phyloP scores from a whole-genome alignment of 2,329 filamentous ascomycete species.

The Emergomyces pasteurianus region DNA sequence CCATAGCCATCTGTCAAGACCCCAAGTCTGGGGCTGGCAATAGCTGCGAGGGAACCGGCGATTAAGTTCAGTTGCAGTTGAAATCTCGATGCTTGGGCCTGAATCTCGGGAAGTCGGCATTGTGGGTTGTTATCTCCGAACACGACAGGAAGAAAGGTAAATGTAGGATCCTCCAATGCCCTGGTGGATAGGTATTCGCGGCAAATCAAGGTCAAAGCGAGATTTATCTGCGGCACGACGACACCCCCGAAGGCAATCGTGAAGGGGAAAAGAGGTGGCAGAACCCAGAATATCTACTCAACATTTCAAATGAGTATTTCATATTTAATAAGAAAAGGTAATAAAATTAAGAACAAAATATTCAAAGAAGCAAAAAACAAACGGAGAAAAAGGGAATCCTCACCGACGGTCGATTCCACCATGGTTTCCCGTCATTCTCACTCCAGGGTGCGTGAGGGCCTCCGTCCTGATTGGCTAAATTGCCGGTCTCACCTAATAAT shows the following conservation, averaged over 20 bases:
- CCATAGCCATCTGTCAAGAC: slow-evolving; percentile 79
- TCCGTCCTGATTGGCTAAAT: neutral
- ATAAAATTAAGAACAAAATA: neutral
- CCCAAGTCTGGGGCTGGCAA: slow-evolving; percentile 73
- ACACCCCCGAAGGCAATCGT: slow-evolving; percentile 78
- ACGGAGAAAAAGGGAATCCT: slow-evolving; percentile 11
- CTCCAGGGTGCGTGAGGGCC: neutral
- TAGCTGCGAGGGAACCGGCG: slow-evolving; percentile 63
- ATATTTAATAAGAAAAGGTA: too few species aligned
- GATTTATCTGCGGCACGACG: slow-evolving; percentile 74
- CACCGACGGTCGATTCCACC: slow-evolving; percentile 42
- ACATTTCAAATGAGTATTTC: slow-evolving; percentile 1
- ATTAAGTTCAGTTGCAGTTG: slow-evolving; percentile 63
- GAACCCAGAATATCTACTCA: slow-evolving; percentile 63
- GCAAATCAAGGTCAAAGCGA: slow-evolving; percentile 77
- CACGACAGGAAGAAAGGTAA: slow-evolving; percentile 51
- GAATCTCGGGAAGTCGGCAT: slow-evolving; percentile 69
- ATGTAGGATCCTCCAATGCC: slow-evolving; percentile 45
- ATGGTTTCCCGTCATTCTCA: slow-evolving; percentile 28
- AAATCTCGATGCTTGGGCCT: slow-evolving; percentile 65
- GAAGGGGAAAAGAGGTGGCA: slow-evolving; percentile 69
- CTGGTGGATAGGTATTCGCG: slow-evolving; percentile 66
- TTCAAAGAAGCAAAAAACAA: slow-evolving; percentile 6
- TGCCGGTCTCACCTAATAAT: neutral
- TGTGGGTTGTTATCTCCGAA: slow-evolving; percentile 62